Evolutionary conservation across 78 protist genomes (phyloP).

Genomic region (Planoprotostelium fungivorum): DNA sequence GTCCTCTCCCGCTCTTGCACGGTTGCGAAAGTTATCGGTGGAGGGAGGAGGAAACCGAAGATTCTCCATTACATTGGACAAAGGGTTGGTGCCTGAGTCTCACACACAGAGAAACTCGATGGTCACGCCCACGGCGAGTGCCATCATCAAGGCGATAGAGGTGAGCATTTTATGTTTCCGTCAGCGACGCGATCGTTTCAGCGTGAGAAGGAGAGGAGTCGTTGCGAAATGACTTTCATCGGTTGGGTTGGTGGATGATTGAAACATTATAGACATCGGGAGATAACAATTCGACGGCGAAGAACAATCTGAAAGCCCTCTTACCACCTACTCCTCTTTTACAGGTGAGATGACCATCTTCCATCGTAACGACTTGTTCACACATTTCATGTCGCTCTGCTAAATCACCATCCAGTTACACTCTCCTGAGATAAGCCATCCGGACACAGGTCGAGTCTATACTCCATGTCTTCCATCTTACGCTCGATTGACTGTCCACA

Average conservation of each 20-base stretch:
- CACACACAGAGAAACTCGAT: no score
- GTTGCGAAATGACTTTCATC: no score
- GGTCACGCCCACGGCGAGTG: background rate
- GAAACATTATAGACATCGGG: background rate
- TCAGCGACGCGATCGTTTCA: no score
- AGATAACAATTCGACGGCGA: background rate
- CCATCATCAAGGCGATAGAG: background rate
- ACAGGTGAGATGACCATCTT: no score
- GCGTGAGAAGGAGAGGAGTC: no score
- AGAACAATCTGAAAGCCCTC: background rate
- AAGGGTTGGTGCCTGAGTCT: no score
- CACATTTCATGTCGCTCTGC: no score
- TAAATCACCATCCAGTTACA: background rate
- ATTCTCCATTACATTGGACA: background rate
- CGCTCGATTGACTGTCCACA: no score
- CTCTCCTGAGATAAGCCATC: background rate
- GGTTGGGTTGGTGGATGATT: background rate
- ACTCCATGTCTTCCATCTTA: background rate
- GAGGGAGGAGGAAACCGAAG: background rate
- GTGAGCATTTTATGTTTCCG: background rate
- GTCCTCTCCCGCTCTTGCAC: background rate
- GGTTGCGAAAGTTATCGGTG: background rate
- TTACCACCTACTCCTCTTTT: background rate
- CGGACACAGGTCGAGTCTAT: background rate
- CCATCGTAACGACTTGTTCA: no score